Evolutionary conservation across 805 yeast species (phyloP).

Genomic region (Komagataella phaffii): DNA sequence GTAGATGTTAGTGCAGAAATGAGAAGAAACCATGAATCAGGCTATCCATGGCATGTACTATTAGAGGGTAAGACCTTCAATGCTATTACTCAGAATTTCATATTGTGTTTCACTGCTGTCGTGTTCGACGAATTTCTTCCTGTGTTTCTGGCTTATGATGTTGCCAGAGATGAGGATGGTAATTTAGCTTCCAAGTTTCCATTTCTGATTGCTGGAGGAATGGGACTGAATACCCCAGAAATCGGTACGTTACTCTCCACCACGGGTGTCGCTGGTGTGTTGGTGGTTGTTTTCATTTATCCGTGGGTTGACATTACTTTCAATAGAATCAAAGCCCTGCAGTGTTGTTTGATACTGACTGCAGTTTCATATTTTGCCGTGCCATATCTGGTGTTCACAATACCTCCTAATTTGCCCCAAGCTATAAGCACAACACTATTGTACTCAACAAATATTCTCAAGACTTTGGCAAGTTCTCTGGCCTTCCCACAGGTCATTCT

Average conservation of each 20-base stretch:
- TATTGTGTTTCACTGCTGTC: slow-evolving; percentile 30
- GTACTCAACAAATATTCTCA: slow-evolving; percentile 17
- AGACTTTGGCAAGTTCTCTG: slow-evolving; percentile 24
- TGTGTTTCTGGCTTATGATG: slow-evolving; percentile 27
- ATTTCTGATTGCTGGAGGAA: slow-evolving; percentile 34
- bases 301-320: slow-evolving; percentile 36
- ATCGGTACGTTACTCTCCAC: slow-evolving; percentile 38
- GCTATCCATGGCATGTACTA: slow-evolving; percentile 8
- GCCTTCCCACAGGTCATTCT: slow-evolving; percentile 40
- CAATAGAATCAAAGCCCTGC: slow-evolving; percentile 30
- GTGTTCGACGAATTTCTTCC: slow-evolving; percentile 45
- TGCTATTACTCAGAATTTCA: slow-evolving; percentile 19
- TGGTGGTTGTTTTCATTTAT: slow-evolving; percentile 33
- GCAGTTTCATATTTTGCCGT: slow-evolving; percentile 30
- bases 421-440: slow-evolving; percentile 2
- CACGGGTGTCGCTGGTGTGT: slow-evolving; percentile 40
- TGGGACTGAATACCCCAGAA: slow-evolving; percentile 29
- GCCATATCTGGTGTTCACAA: slow-evolving; percentile 34
- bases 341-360: slow-evolving; percentile 23
- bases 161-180: not conserved
- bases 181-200: slow-evolving; percentile 28
- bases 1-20: slow-evolving; percentile 1
- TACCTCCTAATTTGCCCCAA: slow-evolving; percentile 9
- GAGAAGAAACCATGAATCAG: slow-evolving; percentile 1
- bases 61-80: slow-evolving; percentile 3